Conservation (phyloP, 1,284 basidiomycete genomes). For the Butyriboletus appendiculatus region DNA sequence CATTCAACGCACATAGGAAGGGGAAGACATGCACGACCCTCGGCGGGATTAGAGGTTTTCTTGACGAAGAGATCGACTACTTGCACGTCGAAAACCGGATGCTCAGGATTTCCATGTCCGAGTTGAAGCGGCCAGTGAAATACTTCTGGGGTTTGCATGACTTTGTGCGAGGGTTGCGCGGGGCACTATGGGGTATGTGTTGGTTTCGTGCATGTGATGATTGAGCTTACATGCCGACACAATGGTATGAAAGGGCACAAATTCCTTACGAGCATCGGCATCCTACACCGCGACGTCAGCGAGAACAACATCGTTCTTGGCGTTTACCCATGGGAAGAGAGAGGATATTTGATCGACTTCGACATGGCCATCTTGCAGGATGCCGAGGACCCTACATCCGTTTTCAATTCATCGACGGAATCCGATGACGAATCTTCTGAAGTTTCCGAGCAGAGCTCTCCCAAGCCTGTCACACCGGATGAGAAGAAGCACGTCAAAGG, state of each 20-base stretch:
- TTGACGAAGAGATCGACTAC: not conserved
- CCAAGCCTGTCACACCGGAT: not conserved
- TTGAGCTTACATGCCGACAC: no score
- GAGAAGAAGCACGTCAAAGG: not conserved
- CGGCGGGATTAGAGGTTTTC: not conserved
- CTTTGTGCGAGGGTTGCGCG: conserved; percentile 1
- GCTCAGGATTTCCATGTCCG: not conserved
- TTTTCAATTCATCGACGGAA: no score
- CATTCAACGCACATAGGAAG: not conserved
- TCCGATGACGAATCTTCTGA: no score
- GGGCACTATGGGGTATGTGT: conserved; percentile 9
- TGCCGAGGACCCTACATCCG: not conserved
- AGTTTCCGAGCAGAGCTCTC: no score
- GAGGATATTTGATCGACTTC: conserved; percentile 20
- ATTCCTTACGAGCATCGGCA: conserved; percentile 9
- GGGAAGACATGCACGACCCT: not conserved
- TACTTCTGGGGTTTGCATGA: not conserved
- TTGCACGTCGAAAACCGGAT: not conserved
- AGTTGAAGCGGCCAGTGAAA: conserved; percentile 9
- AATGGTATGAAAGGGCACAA: conserved; percentile 4
- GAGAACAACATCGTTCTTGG: conserved; percentile 24
- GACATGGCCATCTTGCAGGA: conserved; percentile 12
- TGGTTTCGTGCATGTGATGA: not conserved
- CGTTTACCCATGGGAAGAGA: not conserved
- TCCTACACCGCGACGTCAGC: conserved; percentile 22